Evolutionary conservation across 1,284 basidiomycete species (phyloP), one percentile per base, ranked within the genome.

Genomic region (Cystobasidium sp.): DNA sequence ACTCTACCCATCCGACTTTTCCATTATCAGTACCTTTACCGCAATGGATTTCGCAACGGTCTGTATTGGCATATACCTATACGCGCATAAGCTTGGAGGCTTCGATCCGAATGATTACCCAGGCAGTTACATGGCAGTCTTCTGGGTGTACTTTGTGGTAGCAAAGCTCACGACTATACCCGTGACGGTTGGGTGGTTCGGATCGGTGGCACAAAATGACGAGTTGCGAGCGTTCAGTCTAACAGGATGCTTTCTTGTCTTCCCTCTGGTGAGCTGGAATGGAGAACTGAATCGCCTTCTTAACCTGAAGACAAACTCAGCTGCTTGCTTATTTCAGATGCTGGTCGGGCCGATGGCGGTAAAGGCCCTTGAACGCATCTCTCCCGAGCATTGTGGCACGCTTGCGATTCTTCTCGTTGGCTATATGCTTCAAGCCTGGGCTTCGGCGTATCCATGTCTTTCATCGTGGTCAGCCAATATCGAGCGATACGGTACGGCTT

Each of bases 181-280:
- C 20, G 39, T 52, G 16, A 53, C 24, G 12, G 16, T 51, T 6
- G 20, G 51, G 31, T 51, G 47, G 46, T 66, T 66, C 31, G 49
- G 64, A 20, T 51, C 49, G 31, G 51, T 52, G 20, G 64, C 47
- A 37, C 31, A 66, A 39, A 6, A 37, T 18, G 6, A 66, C 31
- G 64, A 53, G 22, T 9, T 66, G 47, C 51, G 47, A 22, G 31
- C n/a, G 20, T 51, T 66, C 24, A 52, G n/a, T 22, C 51, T 66
- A 18, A 53, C 64, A 8, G 64, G 64, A 52, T 66, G 64, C 49
- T 64, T 64, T 22, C 41, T 64, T n/a, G 62, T 64, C 39, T 64
- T 64, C 43, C 62, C 62, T 47, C 31, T 46, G 62, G 62, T 64
- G 16, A 16, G 62, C 31, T 31, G 31, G 31, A 31, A 31, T 31